A percentile compares a stretch with the other conserved stretches of the same genome.
Evolutionary conservation across 1,284 basidiomycete species (phyloP).

Genomic region (Irpex lacteus): DNA sequence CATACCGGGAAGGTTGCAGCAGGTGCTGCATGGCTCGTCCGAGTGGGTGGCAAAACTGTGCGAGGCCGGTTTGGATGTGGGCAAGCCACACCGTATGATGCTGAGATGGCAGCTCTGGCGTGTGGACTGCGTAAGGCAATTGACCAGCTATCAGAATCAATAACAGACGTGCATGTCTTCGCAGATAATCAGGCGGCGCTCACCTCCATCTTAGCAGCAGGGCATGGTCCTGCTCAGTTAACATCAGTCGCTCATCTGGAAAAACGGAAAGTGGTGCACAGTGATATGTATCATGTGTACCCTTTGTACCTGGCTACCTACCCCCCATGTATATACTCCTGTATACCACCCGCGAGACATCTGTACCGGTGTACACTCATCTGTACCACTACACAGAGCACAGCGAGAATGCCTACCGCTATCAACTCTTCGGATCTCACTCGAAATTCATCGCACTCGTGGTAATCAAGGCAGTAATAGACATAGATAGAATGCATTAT

Average conservation of each 20-base stretch:
- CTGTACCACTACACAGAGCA: too few species aligned
- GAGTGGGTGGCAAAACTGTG: background rate
- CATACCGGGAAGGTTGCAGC: background rate
- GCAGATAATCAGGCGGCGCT: slow-evolving; percentile 8
- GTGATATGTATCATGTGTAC: too few species aligned
- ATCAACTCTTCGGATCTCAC: too few species aligned
- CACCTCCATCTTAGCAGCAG: slow-evolving; percentile 6
- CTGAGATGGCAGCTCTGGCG: slow-evolving; percentile 10
- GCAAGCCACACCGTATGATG: slow-evolving; percentile 7
- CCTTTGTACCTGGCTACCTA: too few species aligned
- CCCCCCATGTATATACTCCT: too few species aligned
- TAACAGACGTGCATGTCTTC: slow-evolving; percentile 2
- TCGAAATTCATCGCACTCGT: too few species aligned
- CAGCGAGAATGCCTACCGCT: too few species aligned
- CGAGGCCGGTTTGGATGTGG: slow-evolving; percentile 6
- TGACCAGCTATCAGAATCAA: background rate
- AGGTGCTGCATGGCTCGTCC: background rate
- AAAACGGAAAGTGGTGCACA: too few species aligned
- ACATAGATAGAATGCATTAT: too few species aligned
- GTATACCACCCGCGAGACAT: too few species aligned
- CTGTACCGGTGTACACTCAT: too few species aligned
- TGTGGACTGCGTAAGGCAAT: slow-evolving; percentile 4
- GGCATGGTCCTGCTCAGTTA: slow-evolving; percentile 3
- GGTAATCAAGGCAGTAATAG: too few species aligned
- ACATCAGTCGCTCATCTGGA: background rate